Base-by-base conservation (phyloP, 2,329 filamentous ascomycete species). In the Alternaria gaisen region DNA sequence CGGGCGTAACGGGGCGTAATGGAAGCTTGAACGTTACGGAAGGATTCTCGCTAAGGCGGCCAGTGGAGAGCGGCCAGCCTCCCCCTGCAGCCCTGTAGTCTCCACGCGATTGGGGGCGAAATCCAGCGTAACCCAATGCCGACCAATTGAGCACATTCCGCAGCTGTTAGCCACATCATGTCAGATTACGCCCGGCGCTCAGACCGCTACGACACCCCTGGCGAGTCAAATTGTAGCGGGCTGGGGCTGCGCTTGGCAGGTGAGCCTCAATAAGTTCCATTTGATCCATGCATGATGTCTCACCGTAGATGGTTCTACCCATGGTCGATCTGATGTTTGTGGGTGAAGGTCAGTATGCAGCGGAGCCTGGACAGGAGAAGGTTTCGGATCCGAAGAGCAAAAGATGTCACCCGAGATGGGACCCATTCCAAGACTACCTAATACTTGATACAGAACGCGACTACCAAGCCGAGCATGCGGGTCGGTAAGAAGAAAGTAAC, bases 401-500 rank as follows among this genome's bases (percentile, higher is more conserved):
- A 65, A 63, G 47, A 66, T 59, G 61, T 61, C 41, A 56, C 69
- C 70, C 57, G 48, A 58, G 18, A 55, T 51, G 63, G 65, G 67
- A 62, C 60, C 58, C 55, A 67, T 72, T 72, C 68, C 64, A 66
- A 53, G 66, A 72, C 75, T 77, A 76, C 72, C 65, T 75, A 72
- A 74, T 72, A 75, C 67, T 72, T 67, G 58, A 70, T 76, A 76
- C 73, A 76, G 51, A 72, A 64, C 51, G 58, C 58, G 61, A 64
- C 65, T 52, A 58, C 64, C 60, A 53, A 64, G 46, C 63, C 58
- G 18, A 58, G 52, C 48, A 50, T 47, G 38, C 40, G 38, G 43
- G 43, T 53, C 58, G 41, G 43, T 38, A 52, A 54, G 40, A 48
- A 46, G 46, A 55, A 26, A 38, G 54, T 40, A 42, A 34, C 20